phyloP scores from a whole-genome alignment of 2,329 filamentous ascomycete genomes.

The Phyllosticta citriasiana region DNA sequence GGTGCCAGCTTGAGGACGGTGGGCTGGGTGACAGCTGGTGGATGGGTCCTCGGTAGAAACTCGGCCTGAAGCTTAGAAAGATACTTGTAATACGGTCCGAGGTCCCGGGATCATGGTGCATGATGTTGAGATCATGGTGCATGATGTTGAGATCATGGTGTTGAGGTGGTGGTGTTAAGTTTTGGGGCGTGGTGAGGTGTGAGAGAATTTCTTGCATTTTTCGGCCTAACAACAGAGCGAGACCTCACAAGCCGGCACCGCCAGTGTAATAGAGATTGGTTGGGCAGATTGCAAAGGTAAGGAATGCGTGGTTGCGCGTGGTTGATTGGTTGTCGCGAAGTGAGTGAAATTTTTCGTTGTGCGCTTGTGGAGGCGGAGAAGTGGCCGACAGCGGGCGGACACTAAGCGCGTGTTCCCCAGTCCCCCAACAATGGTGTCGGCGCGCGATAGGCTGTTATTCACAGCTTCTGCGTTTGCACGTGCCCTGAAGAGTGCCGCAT shows the following conservation, averaged over 20 bases:
- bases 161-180: not conserved
- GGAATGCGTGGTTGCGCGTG: not conserved
- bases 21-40: too few species aligned
- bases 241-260: not conserved
- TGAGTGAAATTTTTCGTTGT: not conserved
- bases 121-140: not conserved
- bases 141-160: too few species aligned
- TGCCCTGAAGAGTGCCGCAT: too few species aligned
- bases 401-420: not conserved
- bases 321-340: not conserved
- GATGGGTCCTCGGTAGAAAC: too few species aligned
- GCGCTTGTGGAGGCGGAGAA: not conserved
- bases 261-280: not conserved
- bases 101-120: not conserved
- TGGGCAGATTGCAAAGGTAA: not conserved
- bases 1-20: too few species aligned
- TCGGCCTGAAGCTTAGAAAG: too few species aligned
- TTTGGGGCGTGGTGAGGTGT: not conserved
- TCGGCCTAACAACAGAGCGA: not conserved
- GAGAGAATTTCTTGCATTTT: not conserved
- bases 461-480: too few species aligned
- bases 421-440: not conserved
- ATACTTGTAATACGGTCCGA: too few species aligned
- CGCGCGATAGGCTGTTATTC: too few species aligned
- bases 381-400: not conserved